phyloP scores from a whole-genome alignment of 345 rosid species.

The Lepidium africanum region DNA sequence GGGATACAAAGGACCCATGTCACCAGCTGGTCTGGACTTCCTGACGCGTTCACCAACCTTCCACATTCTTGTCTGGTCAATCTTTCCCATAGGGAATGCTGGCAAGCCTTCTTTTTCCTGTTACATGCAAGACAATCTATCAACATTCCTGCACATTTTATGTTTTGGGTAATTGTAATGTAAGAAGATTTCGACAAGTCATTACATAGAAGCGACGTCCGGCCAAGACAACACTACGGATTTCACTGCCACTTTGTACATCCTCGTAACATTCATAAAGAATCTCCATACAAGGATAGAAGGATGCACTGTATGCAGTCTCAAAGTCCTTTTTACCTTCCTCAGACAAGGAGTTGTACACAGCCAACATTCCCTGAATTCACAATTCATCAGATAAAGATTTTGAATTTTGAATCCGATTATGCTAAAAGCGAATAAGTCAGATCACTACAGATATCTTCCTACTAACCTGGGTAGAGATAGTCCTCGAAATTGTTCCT shows the following conservation, averaged over 20 bases:
- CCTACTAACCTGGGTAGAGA: conserved; percentile 66
- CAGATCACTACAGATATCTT: not conserved
- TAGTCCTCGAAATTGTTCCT: conserved; percentile 66
- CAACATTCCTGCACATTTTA: not conserved
- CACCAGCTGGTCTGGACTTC: conserved; percentile 56
- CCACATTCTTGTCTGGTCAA: conserved; percentile 96
- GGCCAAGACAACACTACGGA: conserved; percentile 80
- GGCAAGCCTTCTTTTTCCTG: conserved; percentile 95
- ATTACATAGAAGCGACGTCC: conserved; percentile 87
- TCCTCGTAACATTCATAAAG: conserved; percentile 87
- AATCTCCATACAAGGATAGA: conserved; percentile 83
- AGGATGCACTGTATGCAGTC: conserved; percentile 73
- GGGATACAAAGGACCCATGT: conserved; percentile 72
- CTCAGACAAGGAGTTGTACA: conserved; percentile 65
- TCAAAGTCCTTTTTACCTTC: conserved; percentile 74
- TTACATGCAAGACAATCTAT: not conserved
- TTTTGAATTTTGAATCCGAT: not conserved
- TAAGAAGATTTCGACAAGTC: not conserved
- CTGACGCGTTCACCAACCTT: conserved; percentile 82
- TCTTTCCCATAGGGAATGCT: conserved; percentile 97
- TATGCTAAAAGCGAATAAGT: not conserved
- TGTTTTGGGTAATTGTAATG: not conserved
- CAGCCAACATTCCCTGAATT: conserved; percentile 82
- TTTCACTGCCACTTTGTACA: conserved; percentile 77
- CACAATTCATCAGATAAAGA: not conserved